Percentiles rank a stretch among this genome's conserved stretches.
These are phyloP conservation scores for Marasmius oreades DNA, from an alignment of 1,284 basidiomycete species.

Conservation along the genomic window DNA sequence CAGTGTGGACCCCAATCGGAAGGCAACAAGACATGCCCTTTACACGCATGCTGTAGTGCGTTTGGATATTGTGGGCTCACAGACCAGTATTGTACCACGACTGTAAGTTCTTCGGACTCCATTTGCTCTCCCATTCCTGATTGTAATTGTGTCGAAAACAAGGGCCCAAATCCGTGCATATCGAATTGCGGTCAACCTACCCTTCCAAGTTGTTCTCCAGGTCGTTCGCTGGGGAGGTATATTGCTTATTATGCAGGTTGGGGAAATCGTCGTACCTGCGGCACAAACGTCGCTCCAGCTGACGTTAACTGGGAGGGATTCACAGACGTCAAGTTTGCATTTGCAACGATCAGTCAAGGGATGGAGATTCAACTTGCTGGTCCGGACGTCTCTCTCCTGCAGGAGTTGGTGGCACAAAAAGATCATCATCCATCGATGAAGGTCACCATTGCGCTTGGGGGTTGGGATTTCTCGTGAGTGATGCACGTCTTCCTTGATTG, in stretches of 20 bases:
- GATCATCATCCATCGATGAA: not conserved
- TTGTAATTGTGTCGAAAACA: too few relatives aligned
- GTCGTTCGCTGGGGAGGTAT: not conserved
- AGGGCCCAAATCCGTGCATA: slow-evolving; percentile 6
- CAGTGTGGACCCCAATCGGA: slow-evolving; percentile 16
- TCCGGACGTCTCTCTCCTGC: slow-evolving; percentile 3
- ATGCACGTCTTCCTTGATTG: not conserved
- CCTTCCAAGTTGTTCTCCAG: not conserved
- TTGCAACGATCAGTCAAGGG: slow-evolving; percentile 6
- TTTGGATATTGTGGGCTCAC: slow-evolving; percentile 18
- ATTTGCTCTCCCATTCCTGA: too few relatives aligned
- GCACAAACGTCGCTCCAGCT: not conserved
- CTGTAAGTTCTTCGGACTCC: too few relatives aligned
- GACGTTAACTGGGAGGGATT: not conserved
- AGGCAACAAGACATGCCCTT: slow-evolving; percentile 7
- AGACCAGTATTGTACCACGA: slow-evolving; percentile 10
- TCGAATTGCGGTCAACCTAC: slow-evolving; percentile 7
- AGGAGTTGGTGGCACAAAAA: slow-evolving; percentile 10
- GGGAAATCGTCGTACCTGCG: slow-evolving; percentile 1
- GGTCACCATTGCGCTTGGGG: slow-evolving; percentile 14
- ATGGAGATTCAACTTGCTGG: slow-evolving; percentile 1
- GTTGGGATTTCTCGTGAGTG: slow-evolving; percentile 17
- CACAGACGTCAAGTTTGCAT: slow-evolving; percentile 9
- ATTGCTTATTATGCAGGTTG: slow-evolving; percentile 12
- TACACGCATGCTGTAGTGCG: slow-evolving; percentile 11